Conservation (phyloP, 768 basidiomycete species). For the Chiua virens region DNA sequence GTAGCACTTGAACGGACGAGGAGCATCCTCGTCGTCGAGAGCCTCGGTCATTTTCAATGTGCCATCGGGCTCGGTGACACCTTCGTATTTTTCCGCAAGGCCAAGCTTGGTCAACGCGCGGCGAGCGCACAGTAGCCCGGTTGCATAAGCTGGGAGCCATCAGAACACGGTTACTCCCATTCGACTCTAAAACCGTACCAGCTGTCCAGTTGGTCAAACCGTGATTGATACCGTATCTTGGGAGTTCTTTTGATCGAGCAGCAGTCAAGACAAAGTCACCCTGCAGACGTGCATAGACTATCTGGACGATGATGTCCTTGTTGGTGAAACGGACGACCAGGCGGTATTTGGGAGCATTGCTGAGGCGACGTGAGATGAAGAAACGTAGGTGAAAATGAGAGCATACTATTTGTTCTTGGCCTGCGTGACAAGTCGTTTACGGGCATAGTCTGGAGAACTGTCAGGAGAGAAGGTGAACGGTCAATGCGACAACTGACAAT, state of each 20-base stretch:
- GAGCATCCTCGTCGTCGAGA: conserved; percentile 88
- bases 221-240: conserved; percentile 94
- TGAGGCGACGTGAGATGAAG: conserved; percentile 27
- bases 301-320: conserved; percentile 91
- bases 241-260: conserved; percentile 89
- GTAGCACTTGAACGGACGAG: conserved; percentile 98
- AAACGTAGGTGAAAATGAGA: not conserved
- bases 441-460: conserved; percentile 80
- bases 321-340: conserved; percentile 99
- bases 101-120: conserved; percentile 94
- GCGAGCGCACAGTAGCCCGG: conserved; percentile 92
- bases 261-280: conserved; percentile 92
- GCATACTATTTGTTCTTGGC: conserved; percentile 99
- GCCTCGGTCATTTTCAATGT: conserved; percentile 79
- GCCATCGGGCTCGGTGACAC: conserved; percentile 89
- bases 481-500: conserved; percentile 59
- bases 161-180: not conserved
- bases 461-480: conserved; percentile 4
- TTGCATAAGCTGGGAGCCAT: conserved; percentile 77
- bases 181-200: conserved; percentile 45
- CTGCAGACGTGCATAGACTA: conserved; percentile 95
- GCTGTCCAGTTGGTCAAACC: conserved; percentile 99
- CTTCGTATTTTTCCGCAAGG: conserved; percentile 97
- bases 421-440: conserved; percentile 95
- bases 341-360: conserved; percentile 97